Evolutionary conservation across 208 protist genomes (phyloP), one percentile per base, ranked within the genome.

Genomic region (Leishmania mexicana): DNA sequence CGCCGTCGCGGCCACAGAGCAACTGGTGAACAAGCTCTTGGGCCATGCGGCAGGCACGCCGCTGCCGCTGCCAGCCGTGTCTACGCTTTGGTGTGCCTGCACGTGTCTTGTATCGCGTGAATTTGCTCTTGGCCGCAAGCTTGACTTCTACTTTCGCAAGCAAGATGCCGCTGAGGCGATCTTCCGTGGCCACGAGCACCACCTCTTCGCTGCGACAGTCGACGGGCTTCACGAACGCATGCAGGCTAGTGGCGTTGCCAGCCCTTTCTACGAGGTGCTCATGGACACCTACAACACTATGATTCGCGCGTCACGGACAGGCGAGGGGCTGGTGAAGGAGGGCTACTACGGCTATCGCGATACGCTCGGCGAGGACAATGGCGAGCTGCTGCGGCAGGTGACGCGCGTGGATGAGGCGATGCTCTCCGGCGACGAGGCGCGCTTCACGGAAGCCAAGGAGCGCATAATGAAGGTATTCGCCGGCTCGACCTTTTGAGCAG

Each of bases 271-370:
- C 74, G 93, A 96, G 71, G 88, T 93, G 58, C 81, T 98, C n/a
- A 93, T 98, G 89, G 93, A 98, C 85, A 85, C 92, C 10, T 96
- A 94, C 83, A 87, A 89, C 84, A 96, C 92, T 21, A 75, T 95
- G 64, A 70, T 96, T 47, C 90, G 93, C n/a, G 92, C 95, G 47
- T 95, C 93, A 8, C 81, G 84, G 0, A 88, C 83, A 0, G 95
- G 95, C 1, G 83, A 88, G 15, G 90, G 92, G 0, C 88, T 98
- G 7, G 95, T 98, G 62, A 87, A 90, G 82, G 83, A 82, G 31
- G 93, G 90, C 38, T 74, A 83, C 73, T 93, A 94, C 84, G 87
- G 85, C 49, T 94, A 93, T 79, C 73, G 87, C 1, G 81, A 88
- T 28, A 8, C 45, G 1, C 77, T 71, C 47, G 75, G 79, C 31